phyloP scores from a whole-genome alignment of 2,329 filamentous ascomycete species.

The Zalaria obscura region DNA sequence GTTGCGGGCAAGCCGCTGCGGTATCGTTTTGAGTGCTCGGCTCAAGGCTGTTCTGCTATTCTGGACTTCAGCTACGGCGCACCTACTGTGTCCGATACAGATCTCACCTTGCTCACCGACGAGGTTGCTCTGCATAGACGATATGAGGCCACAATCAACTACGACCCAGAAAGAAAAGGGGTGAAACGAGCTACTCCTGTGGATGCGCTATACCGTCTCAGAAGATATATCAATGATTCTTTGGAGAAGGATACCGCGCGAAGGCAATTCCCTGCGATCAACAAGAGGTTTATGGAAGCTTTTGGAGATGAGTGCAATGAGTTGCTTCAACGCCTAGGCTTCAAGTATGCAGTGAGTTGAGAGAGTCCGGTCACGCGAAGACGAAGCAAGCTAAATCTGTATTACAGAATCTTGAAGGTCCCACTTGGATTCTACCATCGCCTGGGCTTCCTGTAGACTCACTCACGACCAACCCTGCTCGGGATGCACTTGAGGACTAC shows the following conservation, averaged over 20 bases:
- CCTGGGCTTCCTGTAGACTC: slow-evolving; percentile 9
- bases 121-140: slow-evolving; percentile 35
- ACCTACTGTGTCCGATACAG: slow-evolving; percentile 35
- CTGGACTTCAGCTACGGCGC: slow-evolving; percentile 39
- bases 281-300: slow-evolving; percentile 49
- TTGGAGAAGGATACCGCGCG: slow-evolving; percentile 35
- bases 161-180: slow-evolving; percentile 40
- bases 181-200: slow-evolving; percentile 36
- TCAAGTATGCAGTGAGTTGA: slow-evolving; percentile 24
- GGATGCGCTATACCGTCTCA: slow-evolving; percentile 41
- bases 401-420: slow-evolving; percentile 1
- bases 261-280: slow-evolving; percentile 41
- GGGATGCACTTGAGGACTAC: slow-evolving; percentile 44
- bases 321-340: slow-evolving; percentile 44
- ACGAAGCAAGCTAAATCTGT: slow-evolving; percentile 1
- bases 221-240: slow-evolving; percentile 46
- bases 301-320: slow-evolving; percentile 48
- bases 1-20: slow-evolving; percentile 16
- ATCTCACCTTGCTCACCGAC: slow-evolving; percentile 40
- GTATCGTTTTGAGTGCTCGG: slow-evolving; percentile 43
- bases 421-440: slow-evolving; percentile 15
- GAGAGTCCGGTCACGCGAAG: not conserved
- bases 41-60: slow-evolving; percentile 38
- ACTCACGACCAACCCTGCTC: slow-evolving; percentile 10
- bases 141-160: slow-evolving; percentile 35